A percentile compares a stretch with the other conserved stretches of the same genome.
phyloP scores from a whole-genome alignment of 768 basidiomycete genomes.

The Boletus sp. region DNA sequence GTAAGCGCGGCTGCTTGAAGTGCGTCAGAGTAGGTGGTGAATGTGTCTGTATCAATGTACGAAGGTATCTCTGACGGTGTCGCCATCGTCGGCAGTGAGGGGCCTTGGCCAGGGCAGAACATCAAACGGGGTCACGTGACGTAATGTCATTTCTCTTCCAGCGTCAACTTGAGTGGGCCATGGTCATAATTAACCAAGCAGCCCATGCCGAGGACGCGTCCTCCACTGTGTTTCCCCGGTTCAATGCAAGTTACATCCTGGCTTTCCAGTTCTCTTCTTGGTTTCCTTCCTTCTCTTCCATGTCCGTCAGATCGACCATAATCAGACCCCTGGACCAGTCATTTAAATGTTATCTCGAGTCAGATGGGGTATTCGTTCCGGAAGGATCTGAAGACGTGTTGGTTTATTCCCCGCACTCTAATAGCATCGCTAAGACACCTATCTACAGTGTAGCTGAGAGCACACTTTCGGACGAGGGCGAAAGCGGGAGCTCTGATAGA shows the following conservation, averaged over 20 bases:
- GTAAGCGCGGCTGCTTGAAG: slow-evolving; percentile 62
- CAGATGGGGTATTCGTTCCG: slow-evolving; percentile 84
- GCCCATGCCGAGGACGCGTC: neutral
- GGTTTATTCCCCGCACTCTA: slow-evolving; percentile 26
- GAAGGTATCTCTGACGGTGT: neutral
- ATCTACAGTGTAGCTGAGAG: slow-evolving; percentile 47
- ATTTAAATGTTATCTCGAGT: slow-evolving; percentile 70
- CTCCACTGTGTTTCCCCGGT: slow-evolving; percentile 44
- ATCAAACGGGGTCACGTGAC: slow-evolving; percentile 14
- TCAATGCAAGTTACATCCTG: slow-evolving; percentile 52
- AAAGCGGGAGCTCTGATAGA: slow-evolving; percentile 33
- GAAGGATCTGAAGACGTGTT: slow-evolving; percentile 77
- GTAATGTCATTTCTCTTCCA: neutral
- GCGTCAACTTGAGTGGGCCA: neutral
- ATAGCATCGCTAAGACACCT: neutral
- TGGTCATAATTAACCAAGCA: neutral
- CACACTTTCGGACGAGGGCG: slow-evolving; percentile 58
- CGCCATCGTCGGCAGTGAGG: slow-evolving; percentile 11
- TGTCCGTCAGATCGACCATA: slow-evolving; percentile 70
- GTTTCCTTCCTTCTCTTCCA: slow-evolving; percentile 66
- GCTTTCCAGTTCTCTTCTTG: slow-evolving; percentile 83
- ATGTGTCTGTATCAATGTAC: slow-evolving; percentile 30
- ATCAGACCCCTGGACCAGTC: slow-evolving; percentile 62
- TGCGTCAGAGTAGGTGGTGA: slow-evolving; percentile 51
- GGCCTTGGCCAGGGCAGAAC: neutral